Evolutionary conservation across 2,329 filamentous ascomycete species (phyloP), one percentile per base, ranked within the genome.

Genomic region (Sphaceloma murrayae): DNA sequence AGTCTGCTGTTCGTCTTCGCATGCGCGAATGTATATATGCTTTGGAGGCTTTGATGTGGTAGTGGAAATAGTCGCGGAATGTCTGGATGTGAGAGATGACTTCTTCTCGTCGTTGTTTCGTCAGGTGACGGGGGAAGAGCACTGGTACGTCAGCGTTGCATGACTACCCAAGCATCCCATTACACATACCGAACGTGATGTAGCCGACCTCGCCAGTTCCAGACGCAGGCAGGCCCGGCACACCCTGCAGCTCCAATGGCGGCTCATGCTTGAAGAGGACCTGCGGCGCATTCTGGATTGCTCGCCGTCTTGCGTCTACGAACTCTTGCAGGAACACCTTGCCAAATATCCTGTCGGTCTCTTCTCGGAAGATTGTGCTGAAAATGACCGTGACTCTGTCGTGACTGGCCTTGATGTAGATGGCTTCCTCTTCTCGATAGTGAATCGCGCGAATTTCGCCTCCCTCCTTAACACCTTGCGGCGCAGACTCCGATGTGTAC

Each of bases 31-130:
- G 91, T 53, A 98, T 98, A 60, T 95, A 98, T 43, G 93, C 91
- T 73, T 98, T 98, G 51, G 88, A 95, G 21, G 91, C 93, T 69
- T 98, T 98, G 68, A 98, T 98, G 67, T 98, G 91, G 65, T 99
- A 99, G 66, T 99, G 91, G 74, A 99, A 98, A 67, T 98, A 98
- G 62, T 98, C 91, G 54, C 91, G 85, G 84, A 98, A 98, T 10
- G 91, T 99, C 68, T 99, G 93, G 57, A 99, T 96, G 64, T 98
- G 93, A 40, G 88, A 95, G 55, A 99, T 98, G 62, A 93, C 88
- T 53, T 95, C 88, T 49, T 85, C 82, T 69, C 93, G 85, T 60
- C 87, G 78, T 65, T 95, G 86, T 10, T 80, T 78, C 10, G 87
- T 89, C 53, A 99, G 73, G 65, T 99, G 93, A 52, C 91, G 82